phyloP scores from a whole-genome alignment of 2,329 filamentous ascomycete genomes.

The Diaporthe vaccinii region DNA sequence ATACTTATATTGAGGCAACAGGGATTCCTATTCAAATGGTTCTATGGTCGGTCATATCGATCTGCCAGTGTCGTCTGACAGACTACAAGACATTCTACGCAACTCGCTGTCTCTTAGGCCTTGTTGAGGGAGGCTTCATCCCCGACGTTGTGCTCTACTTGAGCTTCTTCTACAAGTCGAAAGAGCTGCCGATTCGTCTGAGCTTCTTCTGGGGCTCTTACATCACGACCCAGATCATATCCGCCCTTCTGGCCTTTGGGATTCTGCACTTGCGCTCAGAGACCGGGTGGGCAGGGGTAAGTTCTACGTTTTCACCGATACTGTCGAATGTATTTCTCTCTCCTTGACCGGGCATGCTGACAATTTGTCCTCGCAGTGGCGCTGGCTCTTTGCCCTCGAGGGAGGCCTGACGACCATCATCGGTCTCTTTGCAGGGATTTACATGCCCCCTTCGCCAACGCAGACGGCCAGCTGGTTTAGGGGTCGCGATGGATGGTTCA shows the following conservation, averaged over 20 bases:
- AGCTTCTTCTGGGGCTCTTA: constrained; percentile 77
- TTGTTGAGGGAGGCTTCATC: constrained; percentile 57
- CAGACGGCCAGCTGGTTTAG: constrained; percentile 70
- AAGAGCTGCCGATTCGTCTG: constrained; percentile 74
- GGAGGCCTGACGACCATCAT: constrained; percentile 50
- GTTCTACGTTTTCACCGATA: neutral
- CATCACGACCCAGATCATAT: constrained; percentile 62
- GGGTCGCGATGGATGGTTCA: constrained; percentile 70
- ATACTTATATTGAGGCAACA: too few relatives aligned
- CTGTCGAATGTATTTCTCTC: too few relatives aligned
- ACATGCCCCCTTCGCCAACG: constrained; percentile 68
- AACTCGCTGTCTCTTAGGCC: constrained; percentile 56
- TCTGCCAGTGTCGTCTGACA: constrained; percentile 57
- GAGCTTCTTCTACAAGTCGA: constrained; percentile 78
- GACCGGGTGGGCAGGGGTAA: constrained; percentile 61
- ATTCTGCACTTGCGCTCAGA: constrained; percentile 64
- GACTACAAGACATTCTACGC: constrained; percentile 58
- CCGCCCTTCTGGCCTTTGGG: constrained; percentile 66
- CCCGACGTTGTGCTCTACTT: constrained; percentile 71
- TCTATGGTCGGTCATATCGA: constrained; percentile 52
- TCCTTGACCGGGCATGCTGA: neutral
- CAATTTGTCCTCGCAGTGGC: constrained; percentile 49
- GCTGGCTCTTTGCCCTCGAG: constrained; percentile 43
- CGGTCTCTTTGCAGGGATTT: constrained; percentile 57
- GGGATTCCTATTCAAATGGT: constrained; percentile 61